Evolutionary conservation across 2,329 filamentous ascomycete genomes (phyloP).

Genomic region (Neoascochyta sp.): DNA sequence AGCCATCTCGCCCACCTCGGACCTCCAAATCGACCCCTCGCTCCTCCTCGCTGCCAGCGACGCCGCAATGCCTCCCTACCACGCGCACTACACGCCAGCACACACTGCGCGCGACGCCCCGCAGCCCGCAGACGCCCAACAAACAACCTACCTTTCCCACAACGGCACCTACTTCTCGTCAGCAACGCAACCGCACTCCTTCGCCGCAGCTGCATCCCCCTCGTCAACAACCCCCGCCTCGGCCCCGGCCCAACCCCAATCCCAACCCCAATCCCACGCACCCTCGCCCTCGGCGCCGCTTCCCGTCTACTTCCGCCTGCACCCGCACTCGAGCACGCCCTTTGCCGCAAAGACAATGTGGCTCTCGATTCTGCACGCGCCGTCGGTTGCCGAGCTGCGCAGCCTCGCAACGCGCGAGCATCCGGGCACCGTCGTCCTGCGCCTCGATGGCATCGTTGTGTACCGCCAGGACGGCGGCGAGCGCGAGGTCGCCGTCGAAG

Average conservation of each 20-base stretch:
- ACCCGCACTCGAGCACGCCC: slow-evolving; percentile 58
- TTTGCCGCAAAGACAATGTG: slow-evolving; percentile 53
- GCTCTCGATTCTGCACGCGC: slow-evolving; percentile 60
- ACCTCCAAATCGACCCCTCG: slow-evolving; percentile 62
- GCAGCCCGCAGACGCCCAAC: slow-evolving; percentile 27
- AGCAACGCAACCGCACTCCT: slow-evolving; percentile 11
- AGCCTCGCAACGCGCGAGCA: slow-evolving; percentile 59
- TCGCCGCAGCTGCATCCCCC: too few relatives aligned
- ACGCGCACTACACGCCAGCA: slow-evolving; percentile 10
- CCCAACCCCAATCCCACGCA: too few relatives aligned
- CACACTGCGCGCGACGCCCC: slow-evolving; percentile 29
- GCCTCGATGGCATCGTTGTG: slow-evolving; percentile 64
- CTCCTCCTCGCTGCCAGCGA: slow-evolving; percentile 57
- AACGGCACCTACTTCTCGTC: slow-evolving; percentile 11
- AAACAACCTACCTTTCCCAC: slow-evolving; percentile 5
- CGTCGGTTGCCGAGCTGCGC: slow-evolving; percentile 61
- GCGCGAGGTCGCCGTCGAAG: slow-evolving; percentile 59
- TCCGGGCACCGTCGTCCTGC: slow-evolving; percentile 56
- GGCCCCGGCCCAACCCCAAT: too few relatives aligned
- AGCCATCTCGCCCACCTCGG: slow-evolving; percentile 39
- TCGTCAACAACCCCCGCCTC: too few relatives aligned
- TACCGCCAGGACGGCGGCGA: slow-evolving; percentile 38
- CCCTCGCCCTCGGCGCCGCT: slow-evolving; percentile 38
- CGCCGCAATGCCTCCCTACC: slow-evolving; percentile 37
- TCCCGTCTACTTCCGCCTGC: slow-evolving; percentile 66